Base-by-base conservation (phyloP, 352 stramenopile species). In the Globisporangium iwayamae region DNA sequence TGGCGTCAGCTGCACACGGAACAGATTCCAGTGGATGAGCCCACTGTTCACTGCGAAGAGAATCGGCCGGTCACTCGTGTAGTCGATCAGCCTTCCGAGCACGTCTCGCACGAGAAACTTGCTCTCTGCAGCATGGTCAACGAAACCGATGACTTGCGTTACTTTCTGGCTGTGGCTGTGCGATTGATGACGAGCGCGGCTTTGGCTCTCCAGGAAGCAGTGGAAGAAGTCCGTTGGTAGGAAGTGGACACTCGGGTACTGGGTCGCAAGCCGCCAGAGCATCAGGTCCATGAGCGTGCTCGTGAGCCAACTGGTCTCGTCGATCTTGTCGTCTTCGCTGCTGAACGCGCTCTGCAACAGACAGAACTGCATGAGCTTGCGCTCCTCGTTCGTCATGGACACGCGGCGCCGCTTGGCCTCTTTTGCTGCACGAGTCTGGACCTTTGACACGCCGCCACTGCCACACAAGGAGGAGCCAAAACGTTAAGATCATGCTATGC, bases 11-110 rank as follows among this genome's bases (percentile, higher is more conserved):
- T 93, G 78, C 52, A 96, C 81, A 18, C 89, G 87, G 41, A 96
- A 81, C 30, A 97, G 70, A 52, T 96, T 96, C 89, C 89, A 97
- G 74, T 97, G 89, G 57, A 95, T 89, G 43, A 74, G 73, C 8
- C 80, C 76, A 28, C 86, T 77, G 63, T 97, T 96, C 36, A 87
- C 82, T 32, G 93, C 72, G 66, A 96, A 96, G 32, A 97, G 76
- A 13, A 96, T 74, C 7, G 87, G 72, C n/a, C 54, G 60, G n/a
- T 75, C 60, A 20, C 65, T 72, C 32, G 67, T 48, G 63, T 88
- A 94, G 67, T 92, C 80, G 28, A 96, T 73, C 6, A 65, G 16
- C 0, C 78, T 73, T 18, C 89, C 89, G 4, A 93, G 70, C 1
- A 96, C 82, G 62, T 96, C 89, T 38, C 70, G 70, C 20, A 94